Base-by-base conservation (phyloP, 257 asterid genomes). In the Solanum rostratum region DNA sequence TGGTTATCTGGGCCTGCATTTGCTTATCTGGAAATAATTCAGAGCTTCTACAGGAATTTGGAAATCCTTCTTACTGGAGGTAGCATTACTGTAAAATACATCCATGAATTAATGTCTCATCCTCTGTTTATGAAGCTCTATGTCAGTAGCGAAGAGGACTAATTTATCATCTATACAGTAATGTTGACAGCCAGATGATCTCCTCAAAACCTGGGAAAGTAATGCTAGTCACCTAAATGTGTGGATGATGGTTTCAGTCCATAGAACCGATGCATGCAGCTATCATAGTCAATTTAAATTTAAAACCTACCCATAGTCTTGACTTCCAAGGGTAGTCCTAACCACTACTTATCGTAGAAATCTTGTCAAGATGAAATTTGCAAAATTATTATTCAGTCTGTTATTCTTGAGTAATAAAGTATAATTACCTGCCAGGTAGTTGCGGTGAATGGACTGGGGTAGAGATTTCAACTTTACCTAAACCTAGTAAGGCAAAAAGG, bases 401-500 rank as follows among this genome's bases (percentile, higher is more conserved):
- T 70, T 62, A 68, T 49, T 76, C 45, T 49, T 24, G 82, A 76
- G 50, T 27, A 29, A 49, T 76, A 49, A 49, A 76, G 41, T 49
- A 71, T 39, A 82, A 53, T 86, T 88, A 95, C 98, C 97, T 92
- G 88, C 81, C 85, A 85, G 87, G 87, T 66, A 50, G 85, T 84
- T 89, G 88, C 63, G 98, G 98, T 90, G 98, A 92, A 90, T 91
- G 94, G 85, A 87, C 88, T 46, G 98, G 97, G 84, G 97, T 91
- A 88, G 91, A 91, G 80, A 91, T 83, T 85, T 87, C 92, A 90
- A 94, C 95, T 89, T 93, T 90, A 74, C 98, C 97, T 87, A 95
- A 87, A 89, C 98, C 98, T 94, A 91, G 80, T 62, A 87, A 65
- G 65, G 41, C 85, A 65, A 69, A 79, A 33, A 87, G 82, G 84